A percentile compares a stretch with the other conserved stretches of the same genome.
phyloP scores from a whole-genome alignment of 192 early-diverging fungal species.

The Linderina pennispora region DNA sequence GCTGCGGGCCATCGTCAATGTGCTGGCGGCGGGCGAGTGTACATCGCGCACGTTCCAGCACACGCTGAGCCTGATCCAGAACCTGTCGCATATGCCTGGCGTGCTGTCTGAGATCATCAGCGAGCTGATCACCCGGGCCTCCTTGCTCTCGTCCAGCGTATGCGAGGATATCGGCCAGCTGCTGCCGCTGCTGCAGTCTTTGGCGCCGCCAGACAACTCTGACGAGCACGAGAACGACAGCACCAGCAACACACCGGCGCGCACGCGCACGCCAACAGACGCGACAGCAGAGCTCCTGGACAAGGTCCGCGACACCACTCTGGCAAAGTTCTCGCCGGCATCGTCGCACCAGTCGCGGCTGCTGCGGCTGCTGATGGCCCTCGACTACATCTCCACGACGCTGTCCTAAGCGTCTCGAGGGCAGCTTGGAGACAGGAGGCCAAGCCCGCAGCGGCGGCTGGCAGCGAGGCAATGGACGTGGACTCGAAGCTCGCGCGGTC shows the following conservation, averaged over 20 bases:
- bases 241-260: not conserved
- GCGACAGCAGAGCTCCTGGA: constrained; percentile 40
- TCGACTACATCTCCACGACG: constrained; percentile 68
- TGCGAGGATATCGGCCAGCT: constrained; percentile 65
- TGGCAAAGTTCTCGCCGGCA: constrained; percentile 75
- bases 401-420: constrained; percentile 36
- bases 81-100: constrained; percentile 66
- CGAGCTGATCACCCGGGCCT: constrained; percentile 70
- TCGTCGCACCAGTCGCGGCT: constrained; percentile 90
- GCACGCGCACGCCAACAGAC: not conserved
- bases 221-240: constrained; percentile 3
- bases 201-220: constrained; percentile 4
- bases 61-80: constrained; percentile 83
- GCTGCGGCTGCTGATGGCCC: constrained; percentile 86
- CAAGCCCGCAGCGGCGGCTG: constrained; percentile 30
- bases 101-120: constrained; percentile 68
- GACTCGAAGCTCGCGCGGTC: constrained; percentile 36
- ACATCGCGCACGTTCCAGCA: constrained; percentile 93
- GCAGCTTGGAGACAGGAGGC: constrained; percentile 42
- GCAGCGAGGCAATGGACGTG: constrained; percentile 10
- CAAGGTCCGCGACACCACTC: constrained; percentile 64
- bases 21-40: constrained; percentile 83
- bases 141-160: constrained; percentile 62
- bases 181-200: constrained; percentile 45
- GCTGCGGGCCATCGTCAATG: constrained; percentile 81